Percentiles rank a stretch among this genome's conserved stretches.
These are phyloP conservation scores for Syzygium syzygioides DNA, from an alignment of 441 rosid species.

Conservation along the genomic window DNA sequence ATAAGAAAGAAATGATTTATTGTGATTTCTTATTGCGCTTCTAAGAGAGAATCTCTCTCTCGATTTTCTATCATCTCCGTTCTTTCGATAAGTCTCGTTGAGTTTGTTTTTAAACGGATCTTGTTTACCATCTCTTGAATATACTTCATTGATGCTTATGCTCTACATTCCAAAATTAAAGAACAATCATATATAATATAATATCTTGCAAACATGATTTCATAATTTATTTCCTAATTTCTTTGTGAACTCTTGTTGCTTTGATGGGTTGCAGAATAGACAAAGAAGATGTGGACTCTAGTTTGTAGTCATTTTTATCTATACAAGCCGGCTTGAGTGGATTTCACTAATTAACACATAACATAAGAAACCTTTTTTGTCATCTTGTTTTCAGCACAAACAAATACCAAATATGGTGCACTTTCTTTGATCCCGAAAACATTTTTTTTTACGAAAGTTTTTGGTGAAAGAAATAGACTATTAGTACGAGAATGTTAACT, in stretches of 20 bases:
- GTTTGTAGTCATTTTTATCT: rapidly evolving
- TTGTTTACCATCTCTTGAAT: neutral
- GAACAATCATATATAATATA: neutral
- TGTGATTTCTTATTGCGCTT: neutral
- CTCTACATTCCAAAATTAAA: neutral
- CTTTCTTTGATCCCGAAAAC: neutral
- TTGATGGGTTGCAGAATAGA: neutral
- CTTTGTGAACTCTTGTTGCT: neutral
- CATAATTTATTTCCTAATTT: neutral
- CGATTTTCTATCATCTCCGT: rapidly evolving
- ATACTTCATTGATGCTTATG: neutral
- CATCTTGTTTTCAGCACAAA: neutral
- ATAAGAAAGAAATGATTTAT: neutral
- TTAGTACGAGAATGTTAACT: neutral
- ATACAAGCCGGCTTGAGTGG: neutral
- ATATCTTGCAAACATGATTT: neutral
- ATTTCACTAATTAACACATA: neutral
- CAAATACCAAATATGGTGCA: neutral
- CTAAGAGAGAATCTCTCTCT: neutral
- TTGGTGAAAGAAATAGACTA: neutral
- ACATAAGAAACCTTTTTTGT: neutral
- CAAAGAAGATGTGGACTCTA: rapidly evolving
- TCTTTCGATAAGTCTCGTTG: rapidly evolving
- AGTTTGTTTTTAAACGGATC: rapidly evolving
- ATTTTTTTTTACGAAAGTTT: neutral